These are phyloP conservation scores for Extremus antarcticus DNA, from an alignment of 495 filamentous ascomycete genomes.

Conservation along the genomic window DNA sequence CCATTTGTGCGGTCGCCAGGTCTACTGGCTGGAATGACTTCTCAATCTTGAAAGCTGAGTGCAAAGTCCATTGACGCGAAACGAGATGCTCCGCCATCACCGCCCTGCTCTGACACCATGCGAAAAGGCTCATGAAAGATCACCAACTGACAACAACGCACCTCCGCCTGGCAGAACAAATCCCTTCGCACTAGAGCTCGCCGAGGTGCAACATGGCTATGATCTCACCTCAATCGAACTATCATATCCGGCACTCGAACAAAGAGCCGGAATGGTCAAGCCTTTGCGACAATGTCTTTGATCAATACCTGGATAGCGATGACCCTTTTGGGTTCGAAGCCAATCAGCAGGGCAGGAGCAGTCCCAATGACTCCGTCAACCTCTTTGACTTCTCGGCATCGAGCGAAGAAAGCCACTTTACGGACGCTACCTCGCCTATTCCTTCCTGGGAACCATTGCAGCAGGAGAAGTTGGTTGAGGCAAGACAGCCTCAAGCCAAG, in stretches of 20 bases:
- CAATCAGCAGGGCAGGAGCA: slow-evolving; percentile 20
- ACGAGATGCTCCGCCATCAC: too few species aligned
- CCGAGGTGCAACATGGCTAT: too few species aligned
- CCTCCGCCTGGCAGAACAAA: too few species aligned
- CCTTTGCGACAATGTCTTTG: slow-evolving; percentile 32
- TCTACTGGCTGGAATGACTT: background rate
- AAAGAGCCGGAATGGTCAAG: slow-evolving; percentile 30
- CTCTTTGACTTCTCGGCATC: slow-evolving; percentile 27
- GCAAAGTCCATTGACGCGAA: too few species aligned
- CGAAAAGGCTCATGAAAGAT: too few species aligned
- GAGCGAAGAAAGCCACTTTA: slow-evolving; percentile 26
- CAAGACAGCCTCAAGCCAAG: slow-evolving; percentile 23
- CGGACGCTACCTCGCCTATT: slow-evolving; percentile 21
- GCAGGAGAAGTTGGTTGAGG: slow-evolving; percentile 12
- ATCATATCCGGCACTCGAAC: slow-evolving; percentile 27
- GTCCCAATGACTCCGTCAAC: slow-evolving; percentile 22
- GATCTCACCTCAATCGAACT: slow-evolving; percentile 2
- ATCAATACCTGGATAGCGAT: slow-evolving; percentile 30
- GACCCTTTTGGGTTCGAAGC: slow-evolving; percentile 27
- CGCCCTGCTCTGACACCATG: too few species aligned
- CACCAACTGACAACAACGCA: too few species aligned
- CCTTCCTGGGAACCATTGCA: slow-evolving; percentile 17
- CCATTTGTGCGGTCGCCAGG: background rate
- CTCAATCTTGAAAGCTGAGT: too few species aligned
- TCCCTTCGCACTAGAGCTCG: too few species aligned